phyloP scores from a whole-genome alignment of 768 basidiomycete species.

The Lactarius vividus region DNA sequence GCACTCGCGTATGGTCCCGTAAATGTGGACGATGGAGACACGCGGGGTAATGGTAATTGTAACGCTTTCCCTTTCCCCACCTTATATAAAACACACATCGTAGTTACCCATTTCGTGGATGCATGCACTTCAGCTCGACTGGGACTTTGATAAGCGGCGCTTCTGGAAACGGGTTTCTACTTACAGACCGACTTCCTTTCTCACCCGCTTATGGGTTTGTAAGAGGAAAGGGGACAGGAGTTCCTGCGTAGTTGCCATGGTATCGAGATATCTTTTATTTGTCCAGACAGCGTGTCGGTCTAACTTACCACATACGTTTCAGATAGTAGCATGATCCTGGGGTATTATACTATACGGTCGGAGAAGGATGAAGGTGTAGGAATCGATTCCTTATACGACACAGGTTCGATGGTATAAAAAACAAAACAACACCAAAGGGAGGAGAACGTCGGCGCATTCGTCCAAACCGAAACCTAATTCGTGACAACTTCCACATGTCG shows the following conservation, averaged over 20 bases:
- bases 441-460: conserved; percentile 10
- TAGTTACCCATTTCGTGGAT: conserved; percentile 30
- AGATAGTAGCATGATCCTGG: background rate
- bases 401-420: conserved; percentile 8
- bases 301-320: background rate
- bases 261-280: background rate
- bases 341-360: background rate
- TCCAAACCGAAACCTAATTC: conserved; percentile 17
- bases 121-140: conserved; percentile 32
- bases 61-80: background rate
- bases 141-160: conserved; percentile 31
- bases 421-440: background rate
- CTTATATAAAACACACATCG: background rate
- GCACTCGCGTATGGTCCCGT: conserved; percentile 21
- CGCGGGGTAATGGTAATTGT: conserved; percentile 31
- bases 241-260: conserved; percentile 16
- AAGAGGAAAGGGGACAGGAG: conserved; percentile 34
- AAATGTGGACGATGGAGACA: too few species aligned
- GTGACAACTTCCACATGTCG: conserved; percentile 10
- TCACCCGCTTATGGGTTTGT: background rate
- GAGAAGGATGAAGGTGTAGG: background rate
- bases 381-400: background rate
- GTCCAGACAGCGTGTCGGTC: background rate
- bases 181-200: background rate
- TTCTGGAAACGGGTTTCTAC: conserved; percentile 30